Evolutionary conservation across 345 rosid genomes (phyloP), one percentile per base, ranked within the genome.

Genomic region (Populus pruinosa): DNA sequence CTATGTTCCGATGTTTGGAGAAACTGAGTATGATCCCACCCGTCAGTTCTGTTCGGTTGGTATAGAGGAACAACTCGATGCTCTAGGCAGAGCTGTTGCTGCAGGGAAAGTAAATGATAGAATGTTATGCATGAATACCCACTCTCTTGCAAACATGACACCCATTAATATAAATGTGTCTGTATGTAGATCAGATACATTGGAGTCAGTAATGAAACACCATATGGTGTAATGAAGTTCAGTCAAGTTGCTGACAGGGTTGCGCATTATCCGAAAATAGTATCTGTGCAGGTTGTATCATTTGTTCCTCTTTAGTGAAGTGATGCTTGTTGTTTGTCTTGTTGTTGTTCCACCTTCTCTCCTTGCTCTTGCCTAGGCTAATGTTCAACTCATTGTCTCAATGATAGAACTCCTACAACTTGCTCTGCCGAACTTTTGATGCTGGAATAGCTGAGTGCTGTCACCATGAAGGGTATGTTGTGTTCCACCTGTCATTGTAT

Each of bases 1-100:
- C 41, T 87, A 86, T 79, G 90, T 89, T 78, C 91, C 88, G 4
- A 86, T 86, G 91, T 90, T 90, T 81, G 94, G 94, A 78, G 88
- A 90, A 78, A 75, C 76, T 12, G 90, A 86, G 70, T 87, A 87
- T 72, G 80, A 90, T 79, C 87, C 88, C 10, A 79, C 72, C 66
- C 80, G 73, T 39, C 92, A 85, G 67, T 86, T 80, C 67, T 69
- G 62, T 31, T 84, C 91, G 44, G 76, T 89, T 79, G 18, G 82
- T 36, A 75, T 85, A 68, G 92, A 89, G 80, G 90, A 90, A 82
- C 92, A 89, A 76, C 90, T 87, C 76, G 87, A 79, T 84, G 89
- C 87, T 43, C 91, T 89, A 76, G 80, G 86, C 71, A 80, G 72
- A 77, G 92, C 90, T 66, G 83, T 86, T 79, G 82, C 82, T 73